Conservation (phyloP, 2,329 filamentous ascomycete genomes). For the Beauveria pseudobassiana region DNA sequence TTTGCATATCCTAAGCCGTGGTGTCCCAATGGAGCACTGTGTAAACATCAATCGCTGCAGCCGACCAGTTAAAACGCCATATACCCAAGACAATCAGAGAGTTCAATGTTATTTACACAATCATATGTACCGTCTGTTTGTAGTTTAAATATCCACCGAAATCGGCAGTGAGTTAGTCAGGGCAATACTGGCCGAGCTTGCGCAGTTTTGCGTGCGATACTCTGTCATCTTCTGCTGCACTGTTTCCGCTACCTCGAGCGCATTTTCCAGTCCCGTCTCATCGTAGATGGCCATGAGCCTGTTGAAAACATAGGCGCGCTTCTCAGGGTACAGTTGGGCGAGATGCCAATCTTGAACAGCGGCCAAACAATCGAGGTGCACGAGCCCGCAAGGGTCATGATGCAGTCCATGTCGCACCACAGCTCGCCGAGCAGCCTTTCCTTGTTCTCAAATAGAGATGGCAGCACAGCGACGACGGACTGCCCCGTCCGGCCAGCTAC, state of each 20-base stretch:
- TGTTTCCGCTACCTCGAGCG: constrained; percentile 34
- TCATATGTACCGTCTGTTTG: background rate
- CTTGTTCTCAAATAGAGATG: constrained; percentile 17
- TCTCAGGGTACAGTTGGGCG: constrained; percentile 34
- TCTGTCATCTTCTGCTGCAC: constrained; percentile 18
- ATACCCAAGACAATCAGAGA: background rate
- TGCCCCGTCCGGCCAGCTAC: background rate
- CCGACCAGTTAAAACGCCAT: background rate
- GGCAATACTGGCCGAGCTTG: background rate
- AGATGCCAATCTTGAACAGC: constrained; percentile 41
- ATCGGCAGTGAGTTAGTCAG: background rate
- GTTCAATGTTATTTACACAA: background rate
- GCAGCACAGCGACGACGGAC: constrained; percentile 10
- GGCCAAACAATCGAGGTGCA: constrained; percentile 44
- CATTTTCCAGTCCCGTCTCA: constrained; percentile 40
- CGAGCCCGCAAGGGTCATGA: constrained; percentile 41
- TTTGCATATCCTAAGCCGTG: background rate
- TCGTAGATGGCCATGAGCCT: constrained; percentile 36
- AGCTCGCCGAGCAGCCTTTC: constrained; percentile 21
- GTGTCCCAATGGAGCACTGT: background rate
- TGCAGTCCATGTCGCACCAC: constrained; percentile 30
- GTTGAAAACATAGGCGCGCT: constrained; percentile 36
- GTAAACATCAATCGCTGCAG: background rate
- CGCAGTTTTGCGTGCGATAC: background rate
- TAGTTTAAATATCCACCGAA: background rate